These are phyloP conservation scores for Domatiomyces catenatus DNA, from an alignment of 2,329 filamentous ascomycete species.

Conservation along the genomic window DNA sequence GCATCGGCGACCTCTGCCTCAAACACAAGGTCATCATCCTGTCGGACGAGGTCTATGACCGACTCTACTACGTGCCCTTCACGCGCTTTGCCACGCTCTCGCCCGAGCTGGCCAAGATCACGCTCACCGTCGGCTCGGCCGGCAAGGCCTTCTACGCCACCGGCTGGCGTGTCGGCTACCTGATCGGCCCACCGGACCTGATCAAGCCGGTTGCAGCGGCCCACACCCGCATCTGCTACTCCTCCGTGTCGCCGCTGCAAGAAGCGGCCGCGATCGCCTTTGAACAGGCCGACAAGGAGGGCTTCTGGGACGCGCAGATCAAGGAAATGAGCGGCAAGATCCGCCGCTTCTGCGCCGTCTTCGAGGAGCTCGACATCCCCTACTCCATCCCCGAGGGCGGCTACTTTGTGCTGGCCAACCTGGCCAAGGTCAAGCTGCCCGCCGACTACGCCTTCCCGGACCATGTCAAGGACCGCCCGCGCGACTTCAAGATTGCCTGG, in stretches of 20 bases:
- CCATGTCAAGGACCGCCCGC: constrained; percentile 69
- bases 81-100: constrained; percentile 83
- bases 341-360: constrained; percentile 68
- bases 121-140: constrained; percentile 84
- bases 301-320: constrained; percentile 77
- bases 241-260: constrained; percentile 80
- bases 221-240: constrained; percentile 93
- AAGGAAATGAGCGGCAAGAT: constrained; percentile 83
- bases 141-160: constrained; percentile 98
- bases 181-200: constrained; percentile 75
- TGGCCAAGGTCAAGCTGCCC: constrained; percentile 73
- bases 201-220: constrained; percentile 86
- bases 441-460: constrained; percentile 73
- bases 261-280: constrained; percentile 90
- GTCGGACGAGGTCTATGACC: constrained; percentile 85
- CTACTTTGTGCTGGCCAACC: constrained; percentile 93
- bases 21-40: constrained; percentile 90
- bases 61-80: constrained; percentile 88
- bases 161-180: constrained; percentile 90
- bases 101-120: constrained; percentile 73
- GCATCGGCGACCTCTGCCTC: constrained; percentile 75
- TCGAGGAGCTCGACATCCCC: constrained; percentile 58
- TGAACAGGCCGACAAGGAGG: constrained; percentile 67
- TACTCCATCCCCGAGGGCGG: constrained; percentile 91
- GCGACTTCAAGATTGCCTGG: constrained; percentile 92